phyloP scores from a whole-genome alignment of 176 grass and related monocot species.

The Poa pratensis region DNA sequence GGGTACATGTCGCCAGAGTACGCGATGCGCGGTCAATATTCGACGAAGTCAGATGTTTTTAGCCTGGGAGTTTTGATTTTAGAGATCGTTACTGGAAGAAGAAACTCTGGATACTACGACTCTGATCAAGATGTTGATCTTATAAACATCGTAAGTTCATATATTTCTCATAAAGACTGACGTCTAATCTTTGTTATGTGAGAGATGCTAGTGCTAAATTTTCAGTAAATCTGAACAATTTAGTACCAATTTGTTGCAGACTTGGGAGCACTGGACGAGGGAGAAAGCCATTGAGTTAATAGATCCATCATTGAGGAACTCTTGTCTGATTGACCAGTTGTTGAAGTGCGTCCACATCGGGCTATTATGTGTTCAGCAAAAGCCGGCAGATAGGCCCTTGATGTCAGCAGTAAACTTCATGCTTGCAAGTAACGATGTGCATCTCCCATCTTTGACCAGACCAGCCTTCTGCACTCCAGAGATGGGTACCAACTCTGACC shows the following conservation, averaged over 20 bases:
- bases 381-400: conserved; percentile 15
- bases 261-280: conserved; percentile 27
- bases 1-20: conserved; percentile 17
- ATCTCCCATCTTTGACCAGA: not conserved
- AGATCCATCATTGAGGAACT: conserved; percentile 3
- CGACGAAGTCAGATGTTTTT: conserved; percentile 8
- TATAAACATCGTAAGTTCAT: not conserved
- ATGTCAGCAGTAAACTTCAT: conserved; percentile 51
- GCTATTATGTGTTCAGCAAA: conserved; percentile 47
- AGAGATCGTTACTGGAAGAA: conserved; percentile 21
- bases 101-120: not conserved
- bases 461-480: conserved; percentile 15
- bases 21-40: conserved; percentile 46
- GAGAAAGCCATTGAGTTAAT: not conserved
- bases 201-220: not conserved
- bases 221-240: not conserved
- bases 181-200: not conserved
- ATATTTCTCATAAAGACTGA: not conserved
- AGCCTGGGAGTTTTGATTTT: not conserved
- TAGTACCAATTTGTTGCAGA: conserved; percentile 21
- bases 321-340: not conserved
- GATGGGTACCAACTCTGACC: not conserved
- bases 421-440: conserved; percentile 25
- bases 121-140: not conserved
- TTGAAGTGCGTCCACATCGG: conserved; percentile 39